Conservation (phyloP, 306 rosid genomes). For the Cercis canadensis region DNA sequence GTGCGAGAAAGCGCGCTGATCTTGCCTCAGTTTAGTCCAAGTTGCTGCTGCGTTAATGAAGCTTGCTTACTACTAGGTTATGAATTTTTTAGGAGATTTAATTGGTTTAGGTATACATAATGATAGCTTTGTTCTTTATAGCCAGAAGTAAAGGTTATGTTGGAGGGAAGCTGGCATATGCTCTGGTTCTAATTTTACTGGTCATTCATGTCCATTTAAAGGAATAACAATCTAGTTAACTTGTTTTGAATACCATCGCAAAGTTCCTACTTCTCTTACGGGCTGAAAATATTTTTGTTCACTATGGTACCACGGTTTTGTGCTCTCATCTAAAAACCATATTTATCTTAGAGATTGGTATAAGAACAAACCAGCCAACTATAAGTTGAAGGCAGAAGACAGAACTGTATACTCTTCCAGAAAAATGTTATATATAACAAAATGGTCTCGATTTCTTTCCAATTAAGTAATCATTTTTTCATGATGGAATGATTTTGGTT, state of each 20-base stretch:
- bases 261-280: no score
- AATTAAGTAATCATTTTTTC: no score
- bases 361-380: no score
- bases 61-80: conserved; percentile 22
- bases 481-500: no score
- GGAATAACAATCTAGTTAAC: not conserved
- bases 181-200: conserved; percentile 19
- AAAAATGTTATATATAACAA: no score
- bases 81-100: conserved; percentile 22
- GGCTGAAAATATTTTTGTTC: not conserved
- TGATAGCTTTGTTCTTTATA: conserved; percentile 49
- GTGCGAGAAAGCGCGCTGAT: not conserved
- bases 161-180: conserved; percentile 26
- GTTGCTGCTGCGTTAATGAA: conserved; percentile 25
- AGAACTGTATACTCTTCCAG: no score
- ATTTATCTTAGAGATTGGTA: no score
- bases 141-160: conserved; percentile 32
- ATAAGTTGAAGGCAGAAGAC: no score
- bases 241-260: not conserved
- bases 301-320: no score
- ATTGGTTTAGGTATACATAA: conserved; percentile 39
- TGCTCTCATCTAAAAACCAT: no score
- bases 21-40: not conserved
- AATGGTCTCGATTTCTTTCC: no score
- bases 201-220: conserved; percentile 20